A percentile compares a stretch with the other conserved stretches of the same genome.
phyloP scores from a whole-genome alignment of 2,329 filamentous ascomycete species.

The Madurella fahalii region DNA sequence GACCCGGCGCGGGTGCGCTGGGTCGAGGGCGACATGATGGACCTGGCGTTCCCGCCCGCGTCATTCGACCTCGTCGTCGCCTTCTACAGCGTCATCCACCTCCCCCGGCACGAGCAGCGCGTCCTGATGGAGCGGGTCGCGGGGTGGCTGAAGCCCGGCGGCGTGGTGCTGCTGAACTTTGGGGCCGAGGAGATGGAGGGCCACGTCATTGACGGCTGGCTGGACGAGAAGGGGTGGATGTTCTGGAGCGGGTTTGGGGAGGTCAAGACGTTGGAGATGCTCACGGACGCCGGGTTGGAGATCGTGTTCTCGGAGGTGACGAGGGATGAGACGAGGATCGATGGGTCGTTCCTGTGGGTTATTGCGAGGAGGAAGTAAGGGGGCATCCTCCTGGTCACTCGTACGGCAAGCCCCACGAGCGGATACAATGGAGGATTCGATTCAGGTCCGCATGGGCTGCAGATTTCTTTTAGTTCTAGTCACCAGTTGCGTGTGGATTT shows the following conservation, averaged over 20 bases:
- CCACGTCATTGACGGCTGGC: conserved; percentile 34
- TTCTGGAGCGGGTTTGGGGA: conserved; percentile 41
- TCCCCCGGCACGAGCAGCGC: conserved; percentile 48
- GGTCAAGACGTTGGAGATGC: conserved; percentile 30
- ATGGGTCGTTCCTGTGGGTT: conserved; percentile 39
- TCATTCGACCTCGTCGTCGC: conserved; percentile 47
- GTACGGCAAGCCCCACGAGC: too few species aligned
- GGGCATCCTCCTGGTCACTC: too few species aligned
- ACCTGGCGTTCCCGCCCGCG: conserved; percentile 28
- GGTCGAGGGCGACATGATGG: conserved; percentile 38
- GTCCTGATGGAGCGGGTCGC: conserved; percentile 41
- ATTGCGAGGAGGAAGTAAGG: conserved; percentile 31
- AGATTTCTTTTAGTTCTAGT: too few species aligned
- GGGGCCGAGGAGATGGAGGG: conserved; percentile 28
- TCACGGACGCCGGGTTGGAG: conserved; percentile 33
- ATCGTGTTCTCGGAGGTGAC: conserved; percentile 30
- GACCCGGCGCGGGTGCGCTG: conserved; percentile 27
- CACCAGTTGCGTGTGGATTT: too few species aligned
- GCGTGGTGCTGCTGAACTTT: conserved; percentile 48
- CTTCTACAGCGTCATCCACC: conserved; percentile 53
- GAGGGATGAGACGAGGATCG: conserved; percentile 29
- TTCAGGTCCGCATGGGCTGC: too few species aligned
- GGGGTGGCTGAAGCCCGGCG: conserved; percentile 49
- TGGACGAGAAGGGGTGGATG: conserved; percentile 41
- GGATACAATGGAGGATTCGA: too few species aligned